These are phyloP conservation scores for Chaetomium strumarium DNA, from an alignment of 2,329 filamentous ascomycete species.

Conservation along the genomic window DNA sequence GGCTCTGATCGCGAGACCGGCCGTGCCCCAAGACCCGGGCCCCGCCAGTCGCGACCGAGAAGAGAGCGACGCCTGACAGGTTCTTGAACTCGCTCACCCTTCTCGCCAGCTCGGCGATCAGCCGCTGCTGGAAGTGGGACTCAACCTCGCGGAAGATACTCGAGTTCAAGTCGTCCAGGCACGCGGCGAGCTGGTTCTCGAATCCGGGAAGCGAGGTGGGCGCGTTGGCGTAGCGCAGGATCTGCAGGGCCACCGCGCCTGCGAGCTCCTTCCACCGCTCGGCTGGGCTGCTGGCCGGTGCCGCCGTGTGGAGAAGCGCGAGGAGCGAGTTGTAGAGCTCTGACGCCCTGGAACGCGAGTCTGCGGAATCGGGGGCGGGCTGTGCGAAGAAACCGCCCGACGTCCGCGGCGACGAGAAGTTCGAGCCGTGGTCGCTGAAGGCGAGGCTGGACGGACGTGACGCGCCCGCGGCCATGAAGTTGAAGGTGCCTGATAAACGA, in stretches of 20 bases:
- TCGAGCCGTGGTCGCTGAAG: constrained; percentile 44
- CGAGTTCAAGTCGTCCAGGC: constrained; percentile 39
- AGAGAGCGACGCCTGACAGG: constrained; percentile 48
- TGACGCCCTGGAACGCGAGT: constrained; percentile 39
- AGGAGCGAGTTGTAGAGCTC: constrained; percentile 49
- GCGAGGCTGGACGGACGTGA: constrained; percentile 48
- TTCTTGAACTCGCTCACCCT: constrained; percentile 49
- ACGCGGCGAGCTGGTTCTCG: constrained; percentile 43
- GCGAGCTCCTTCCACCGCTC: constrained; percentile 49
- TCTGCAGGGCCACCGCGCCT: constrained; percentile 50
- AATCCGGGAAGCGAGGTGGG: constrained; percentile 40
- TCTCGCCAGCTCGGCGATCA: constrained; percentile 43
- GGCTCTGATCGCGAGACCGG: constrained; percentile 29
- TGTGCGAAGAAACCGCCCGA: constrained; percentile 40
- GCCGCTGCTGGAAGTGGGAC: constrained; percentile 41
- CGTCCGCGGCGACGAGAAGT: constrained; percentile 45
- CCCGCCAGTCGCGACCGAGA: constrained; percentile 49
- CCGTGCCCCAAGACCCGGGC: constrained; percentile 35
- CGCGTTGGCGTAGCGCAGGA: constrained; percentile 51
- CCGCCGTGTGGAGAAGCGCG: constrained; percentile 48
- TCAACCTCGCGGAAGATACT: constrained; percentile 45
- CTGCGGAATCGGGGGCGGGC: constrained; percentile 33
- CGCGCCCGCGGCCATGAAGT: constrained; percentile 39
- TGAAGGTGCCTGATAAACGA: constrained; percentile 37
- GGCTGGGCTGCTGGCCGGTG: constrained; percentile 36